Evolutionary conservation across 2,329 filamentous ascomycete species (phyloP), one percentile per base, ranked within the genome.

Genomic region (Pestalotiopsis sp.): DNA sequence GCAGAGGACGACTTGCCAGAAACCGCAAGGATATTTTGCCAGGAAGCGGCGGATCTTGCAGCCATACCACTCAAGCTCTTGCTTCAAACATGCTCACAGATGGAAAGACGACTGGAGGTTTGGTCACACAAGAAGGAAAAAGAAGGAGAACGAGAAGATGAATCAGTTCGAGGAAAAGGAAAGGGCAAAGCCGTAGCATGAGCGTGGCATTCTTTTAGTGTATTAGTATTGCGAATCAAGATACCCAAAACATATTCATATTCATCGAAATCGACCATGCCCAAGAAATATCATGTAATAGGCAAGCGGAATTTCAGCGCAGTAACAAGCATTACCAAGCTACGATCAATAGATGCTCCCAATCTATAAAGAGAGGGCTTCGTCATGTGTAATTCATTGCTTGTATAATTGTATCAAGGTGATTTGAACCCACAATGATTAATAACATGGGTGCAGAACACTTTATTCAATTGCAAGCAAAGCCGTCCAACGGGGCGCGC

Each of bases 1-100:
- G 78, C 68, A 4, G 74, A 79, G n/a, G 78, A 80, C 4, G 83
- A 87, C 9, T 76, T 87, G 38, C 79, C 82, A 0, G 78, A 79
- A 7, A 71, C 74, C 3, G 84, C 83, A 0, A 84, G 76, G 58
- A 71, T 73, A 0, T 82, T 87, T 61, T 85, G 84, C 69, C 75
- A 76, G 13, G 78, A 80, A 69, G 82, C 81, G 52, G 84, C 84
- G 67, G 77, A 77, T 58, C 67, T 80, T 3, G 76, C 80, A 0
- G 82, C 79, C 0, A 71, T 84, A 45, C 77, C 79, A 0, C 23
- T 82, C 4, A 63, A 65, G 9, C 79, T 76, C 11, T 71, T 85
- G 6, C 71, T 83, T 13, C 74, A 74, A 12, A 78, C 80, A 7
- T 80, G 82, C 4, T 72, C 71, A 52, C 78, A 77, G 20, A 73